A percentile compares a stretch with the other conserved stretches of the same genome.
phyloP scores from a whole-genome alignment of 1,284 basidiomycete genomes.

The Fistulinella cinereoalba region DNA sequence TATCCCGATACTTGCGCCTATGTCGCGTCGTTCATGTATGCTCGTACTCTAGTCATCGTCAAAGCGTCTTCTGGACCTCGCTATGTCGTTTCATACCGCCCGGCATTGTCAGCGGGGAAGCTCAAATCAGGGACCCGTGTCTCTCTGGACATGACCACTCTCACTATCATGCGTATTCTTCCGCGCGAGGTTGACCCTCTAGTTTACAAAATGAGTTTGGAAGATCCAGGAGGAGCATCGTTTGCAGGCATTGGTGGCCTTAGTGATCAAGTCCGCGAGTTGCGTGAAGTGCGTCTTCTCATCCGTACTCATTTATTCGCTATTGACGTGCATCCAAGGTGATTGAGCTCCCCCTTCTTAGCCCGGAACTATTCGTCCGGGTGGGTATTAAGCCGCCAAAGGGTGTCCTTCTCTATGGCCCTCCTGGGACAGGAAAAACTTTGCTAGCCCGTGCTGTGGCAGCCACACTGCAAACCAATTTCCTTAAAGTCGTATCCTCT shows the following conservation, averaged over 20 bases:
- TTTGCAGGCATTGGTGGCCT: conserved; percentile 98
- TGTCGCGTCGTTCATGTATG: conserved; percentile 1
- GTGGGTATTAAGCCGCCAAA: conserved; percentile 97
- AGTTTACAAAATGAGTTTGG: conserved; percentile 99
- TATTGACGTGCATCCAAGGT: conserved; percentile 50
- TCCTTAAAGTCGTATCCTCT: conserved; percentile 98
- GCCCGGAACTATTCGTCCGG: conserved; percentile 91
- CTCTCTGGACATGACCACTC: conserved; percentile 98
- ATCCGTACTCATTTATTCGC: not conserved
- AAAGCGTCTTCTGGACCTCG: conserved; percentile 98
- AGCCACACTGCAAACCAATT: conserved; percentile 93
- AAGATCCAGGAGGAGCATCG: conserved; percentile 93
- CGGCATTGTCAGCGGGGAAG: conserved; percentile 87
- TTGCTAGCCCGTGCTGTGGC: conserved; percentile 94
- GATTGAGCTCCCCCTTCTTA: conserved; percentile 94
- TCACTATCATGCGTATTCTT: conserved; percentile 98
- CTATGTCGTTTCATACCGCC: conserved; percentile 98
- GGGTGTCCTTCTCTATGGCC: conserved; percentile 90
- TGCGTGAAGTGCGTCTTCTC: conserved; percentile 73
- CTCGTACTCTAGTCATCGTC: conserved; percentile 77
- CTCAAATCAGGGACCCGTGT: conserved; percentile 95
- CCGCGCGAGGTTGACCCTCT: conserved; percentile 97
- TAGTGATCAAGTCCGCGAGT: conserved; percentile 93
- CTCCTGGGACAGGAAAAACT: conserved; percentile 95
- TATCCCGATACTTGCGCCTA: not conserved